Conservation (phyloP, 257 asterid genomes). For the Thymus mandschuricus region DNA sequence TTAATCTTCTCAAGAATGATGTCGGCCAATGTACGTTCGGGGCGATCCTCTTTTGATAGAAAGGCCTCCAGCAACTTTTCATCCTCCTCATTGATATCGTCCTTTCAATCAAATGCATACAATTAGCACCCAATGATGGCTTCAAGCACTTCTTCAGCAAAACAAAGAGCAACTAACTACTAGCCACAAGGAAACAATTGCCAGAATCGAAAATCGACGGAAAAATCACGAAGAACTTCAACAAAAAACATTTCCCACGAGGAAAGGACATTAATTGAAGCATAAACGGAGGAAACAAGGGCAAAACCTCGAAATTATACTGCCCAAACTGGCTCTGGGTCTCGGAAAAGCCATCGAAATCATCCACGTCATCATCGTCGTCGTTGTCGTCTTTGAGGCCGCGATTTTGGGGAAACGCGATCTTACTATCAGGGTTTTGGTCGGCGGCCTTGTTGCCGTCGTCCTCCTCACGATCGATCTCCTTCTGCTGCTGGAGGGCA, state of each 20-base stretch:
- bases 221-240: neutral
- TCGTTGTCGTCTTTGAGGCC: constrained; percentile 46
- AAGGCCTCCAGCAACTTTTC: constrained; percentile 75
- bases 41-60: constrained; percentile 58
- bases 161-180: neutral
- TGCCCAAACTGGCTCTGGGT: constrained; percentile 68
- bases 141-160: neutral
- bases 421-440: constrained; percentile 21
- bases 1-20: constrained; percentile 69
- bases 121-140: neutral
- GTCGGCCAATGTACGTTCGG: constrained; percentile 84
- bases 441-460: constrained; percentile 27
- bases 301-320: constrained; percentile 61
- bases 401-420: constrained; percentile 39
- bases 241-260: neutral
- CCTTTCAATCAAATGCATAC: constrained; percentile 43
- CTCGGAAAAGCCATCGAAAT: constrained; percentile 69
- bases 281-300: neutral
- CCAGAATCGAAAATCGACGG: neutral
- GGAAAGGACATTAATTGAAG: neutral
- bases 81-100: constrained; percentile 69
- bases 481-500: constrained; percentile 85
- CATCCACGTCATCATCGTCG: constrained; percentile 66
- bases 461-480: constrained; percentile 76
- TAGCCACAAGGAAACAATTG: neutral